Evolutionary conservation across 2,329 filamentous ascomycete species (phyloP), one percentile per base, ranked within the genome.

Genomic region (Venturiaceae sp.): DNA sequence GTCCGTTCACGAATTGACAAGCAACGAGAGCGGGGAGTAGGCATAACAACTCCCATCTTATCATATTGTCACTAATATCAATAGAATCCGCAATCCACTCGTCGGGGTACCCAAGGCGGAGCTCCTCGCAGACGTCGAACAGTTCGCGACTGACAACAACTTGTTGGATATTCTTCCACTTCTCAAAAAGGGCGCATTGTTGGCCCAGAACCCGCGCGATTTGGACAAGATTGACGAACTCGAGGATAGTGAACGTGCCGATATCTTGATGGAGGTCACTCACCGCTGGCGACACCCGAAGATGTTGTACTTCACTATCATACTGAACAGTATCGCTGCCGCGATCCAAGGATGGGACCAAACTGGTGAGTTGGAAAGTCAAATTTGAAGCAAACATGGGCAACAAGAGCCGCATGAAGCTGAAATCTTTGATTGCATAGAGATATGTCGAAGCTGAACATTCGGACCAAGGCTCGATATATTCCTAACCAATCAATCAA

Each of bases 301-400:
- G 64, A 78, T 80, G 55, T 74, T 90, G 11, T 85, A 84, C 71
- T 77, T 86, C 62, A 87, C 86, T 37, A 86, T 89, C 63, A 74
- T 81, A 11, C 81, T 83, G 23, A 87, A 84, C 68, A 87, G 85
- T 44, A 81, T 88, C 56, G 85, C 83, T 55, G 85, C 85, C 16
- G 84, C 84, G n/a, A 83, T 87, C 9, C 72, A 76, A 59, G 83
- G 84, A 26, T 87, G 83, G 84, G 84, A 87, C 62, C 82, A 86
- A 68, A 86, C 83, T 21, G 83, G 82, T 36, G 21, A 39, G 46
- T 30, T 52, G 5, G n/a, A n/a, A n/a, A n/a, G n/a, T n/a, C n/a
- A n/a, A n/a, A n/a, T 39, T 16, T 13, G 36, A n/a, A n/a, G n/a
- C n/a, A n/a, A n/a, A n/a, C n/a, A n/a, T n/a, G n/a, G n/a, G n/a